These are phyloP conservation scores for Stereocaulon alpinum DNA, from an alignment of 495 filamentous ascomycete species.

Conservation along the genomic window DNA sequence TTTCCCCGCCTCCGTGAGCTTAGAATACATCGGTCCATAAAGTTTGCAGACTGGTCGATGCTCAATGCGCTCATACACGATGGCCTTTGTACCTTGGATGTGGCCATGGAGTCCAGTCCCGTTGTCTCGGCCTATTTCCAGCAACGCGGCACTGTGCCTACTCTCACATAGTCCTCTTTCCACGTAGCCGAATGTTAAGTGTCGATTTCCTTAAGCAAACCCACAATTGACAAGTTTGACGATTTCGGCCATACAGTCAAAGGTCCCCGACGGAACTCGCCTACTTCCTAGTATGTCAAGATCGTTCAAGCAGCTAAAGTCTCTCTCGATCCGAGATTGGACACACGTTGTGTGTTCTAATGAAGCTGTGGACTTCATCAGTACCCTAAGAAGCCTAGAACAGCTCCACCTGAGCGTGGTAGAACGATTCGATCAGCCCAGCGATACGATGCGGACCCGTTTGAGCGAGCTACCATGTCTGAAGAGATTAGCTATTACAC, in stretches of 20 bases:
- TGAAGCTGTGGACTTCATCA: conserved; percentile 1
- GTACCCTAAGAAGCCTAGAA: background rate
- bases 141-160: background rate
- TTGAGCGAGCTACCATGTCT: conserved; percentile 2
- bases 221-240: conserved; percentile 3
- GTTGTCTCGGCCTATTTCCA: background rate
- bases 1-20: background rate
- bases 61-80: background rate
- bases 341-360: background rate
- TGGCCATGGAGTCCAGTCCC: background rate
- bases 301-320: conserved; percentile 4
- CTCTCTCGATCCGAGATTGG: background rate
- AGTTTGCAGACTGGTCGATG: background rate
- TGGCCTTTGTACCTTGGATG: background rate
- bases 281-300: conserved; percentile 13
- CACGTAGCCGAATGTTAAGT: background rate
- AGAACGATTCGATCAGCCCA: background rate
- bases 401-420: conserved; percentile 16
- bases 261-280: background rate
- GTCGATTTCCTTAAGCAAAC: background rate
- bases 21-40: background rate
- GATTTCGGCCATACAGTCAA: background rate
- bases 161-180: background rate
- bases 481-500: conserved; percentile 8
- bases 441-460: background rate